These are phyloP conservation scores for Monosporozyma unispora DNA, from an alignment of 805 yeast species.

Conservation along the genomic window DNA sequence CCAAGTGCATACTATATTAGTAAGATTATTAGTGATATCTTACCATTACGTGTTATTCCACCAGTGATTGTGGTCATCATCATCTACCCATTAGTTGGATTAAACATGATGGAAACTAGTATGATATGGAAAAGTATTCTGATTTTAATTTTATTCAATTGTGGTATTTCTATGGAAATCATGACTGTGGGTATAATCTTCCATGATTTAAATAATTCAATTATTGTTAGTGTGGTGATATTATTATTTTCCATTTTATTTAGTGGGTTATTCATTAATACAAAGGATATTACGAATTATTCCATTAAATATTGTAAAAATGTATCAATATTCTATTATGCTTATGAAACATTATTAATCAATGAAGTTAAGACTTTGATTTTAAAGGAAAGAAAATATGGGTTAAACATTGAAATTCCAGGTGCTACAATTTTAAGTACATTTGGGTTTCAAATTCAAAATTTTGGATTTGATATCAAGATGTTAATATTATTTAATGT, in stretches of 20 bases:
- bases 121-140: conserved; percentile 53
- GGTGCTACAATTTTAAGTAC: conserved; percentile 95
- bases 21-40: conserved; percentile 79
- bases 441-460: conserved; percentile 84
- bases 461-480: conserved; percentile 56
- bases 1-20: conserved; percentile 80
- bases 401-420: conserved; percentile 89
- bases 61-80: conserved; percentile 74
- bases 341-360: conserved; percentile 84
- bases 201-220: conserved; percentile 87
- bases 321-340: conserved; percentile 88
- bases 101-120: conserved; percentile 67
- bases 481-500: conserved; percentile 50
- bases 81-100: conserved; percentile 83
- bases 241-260: conserved; percentile 78
- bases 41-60: conserved; percentile 91
- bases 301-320: conserved; percentile 69
- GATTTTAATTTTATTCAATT: conserved; percentile 72
- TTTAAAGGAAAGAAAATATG: conserved; percentile 80
- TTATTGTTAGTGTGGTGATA: conserved; percentile 76
- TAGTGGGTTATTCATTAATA: conserved; percentile 89
- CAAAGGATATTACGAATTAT: conserved; percentile 47
- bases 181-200: conserved; percentile 80
- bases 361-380: conserved; percentile 87
- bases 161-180: conserved; percentile 78